Evolutionary conservation across 768 basidiomycete genomes (phyloP), one percentile per base, ranked within the genome.

Genomic region (Phaeotremella skinneri): DNA sequence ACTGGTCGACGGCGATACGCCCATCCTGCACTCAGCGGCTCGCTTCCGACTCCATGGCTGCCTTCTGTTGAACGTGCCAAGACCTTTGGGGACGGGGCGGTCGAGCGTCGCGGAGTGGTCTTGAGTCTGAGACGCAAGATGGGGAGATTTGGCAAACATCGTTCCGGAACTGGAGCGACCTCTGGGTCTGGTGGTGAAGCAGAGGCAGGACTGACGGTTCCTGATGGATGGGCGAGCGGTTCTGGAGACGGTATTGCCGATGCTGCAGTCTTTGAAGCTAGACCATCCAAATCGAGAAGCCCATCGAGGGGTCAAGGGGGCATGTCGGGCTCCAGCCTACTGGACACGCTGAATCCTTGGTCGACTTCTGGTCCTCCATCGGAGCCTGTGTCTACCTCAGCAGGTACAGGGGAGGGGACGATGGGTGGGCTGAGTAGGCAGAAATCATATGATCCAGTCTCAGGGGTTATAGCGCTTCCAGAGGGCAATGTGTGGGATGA

Each of bases 1-100:
- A 96, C 92, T n/a, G 91, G 91, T 9, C 91, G 93, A 75, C 81
- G 89, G 50, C 85, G 93, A 41, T 98, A 97, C 67, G 92, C 90
- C 0, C 94, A 97, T 73, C 94, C 94, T 2, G 94, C 91, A 1
- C 82, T 98, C 21, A 90, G 87, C n/a, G 94, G 94, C 1, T 83
- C 89, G 3, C 83, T 98, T 0, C 94, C 94, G 2, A 85, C 87
- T 58, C 93, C 94, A 0, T 98, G 94, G 94, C 82, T 97, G 2
- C 93, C 93, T 1, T 79, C 91, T 52, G 90, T 89, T 79, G 89
- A 86, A 70, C 87, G 85, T 0, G 87, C 91, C 69, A 83, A 83
- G 0, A 81, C 88, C 2, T 84, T 86, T 21, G 91, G 90, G 63
- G 68, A 77, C 48, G 67, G 67, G 2, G 68, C 68, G 0, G 53